A percentile compares a stretch with the other conserved stretches of the same genome.
Evolutionary conservation across 2,329 filamentous ascomycete species (phyloP).

Genomic region (Dendrostoma leiphaemia): DNA sequence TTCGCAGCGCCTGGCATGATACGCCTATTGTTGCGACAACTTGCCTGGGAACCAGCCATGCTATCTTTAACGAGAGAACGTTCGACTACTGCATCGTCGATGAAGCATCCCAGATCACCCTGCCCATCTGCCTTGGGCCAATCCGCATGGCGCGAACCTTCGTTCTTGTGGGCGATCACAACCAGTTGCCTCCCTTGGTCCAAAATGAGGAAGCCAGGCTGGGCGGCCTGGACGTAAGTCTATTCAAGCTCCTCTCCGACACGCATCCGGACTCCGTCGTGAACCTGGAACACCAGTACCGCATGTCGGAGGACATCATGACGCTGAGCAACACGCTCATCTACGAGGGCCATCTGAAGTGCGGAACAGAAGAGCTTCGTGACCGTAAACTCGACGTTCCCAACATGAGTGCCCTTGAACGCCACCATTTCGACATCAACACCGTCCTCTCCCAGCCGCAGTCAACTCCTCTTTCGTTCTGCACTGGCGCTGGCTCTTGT

Average conservation of each 20-base stretch:
- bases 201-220: slow-evolving; percentile 84
- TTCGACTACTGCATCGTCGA: slow-evolving; percentile 99
- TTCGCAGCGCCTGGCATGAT: slow-evolving; percentile 79
- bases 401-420: slow-evolving; percentile 57
- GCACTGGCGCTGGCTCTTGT: slow-evolving; percentile 55
- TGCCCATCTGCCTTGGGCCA: slow-evolving; percentile 90
- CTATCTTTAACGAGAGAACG: slow-evolving; percentile 79
- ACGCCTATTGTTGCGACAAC: slow-evolving; percentile 92
- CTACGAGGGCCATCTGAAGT: slow-evolving; percentile 87
- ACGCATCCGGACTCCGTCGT: slow-evolving; percentile 83
- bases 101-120: slow-evolving; percentile 94
- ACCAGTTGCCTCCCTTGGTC: slow-evolving; percentile 90
- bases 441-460: slow-evolving; percentile 36
- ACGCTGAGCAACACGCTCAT: slow-evolving; percentile 88
- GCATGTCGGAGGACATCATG: slow-evolving; percentile 99
- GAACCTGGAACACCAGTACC: slow-evolving; percentile 92
- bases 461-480: slow-evolving; percentile 49
- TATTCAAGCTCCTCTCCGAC: slow-evolving; percentile 93
- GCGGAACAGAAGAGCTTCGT: slow-evolving; percentile 76
- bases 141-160: slow-evolving; percentile 92
- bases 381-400: slow-evolving; percentile 67
- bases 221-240: slow-evolving; percentile 84
- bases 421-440: slow-evolving; percentile 56
- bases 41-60: slow-evolving; percentile 87
- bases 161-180: slow-evolving; percentile 93